phyloP scores from a whole-genome alignment of 768 basidiomycete species.

The Lactarius psammicola region DNA sequence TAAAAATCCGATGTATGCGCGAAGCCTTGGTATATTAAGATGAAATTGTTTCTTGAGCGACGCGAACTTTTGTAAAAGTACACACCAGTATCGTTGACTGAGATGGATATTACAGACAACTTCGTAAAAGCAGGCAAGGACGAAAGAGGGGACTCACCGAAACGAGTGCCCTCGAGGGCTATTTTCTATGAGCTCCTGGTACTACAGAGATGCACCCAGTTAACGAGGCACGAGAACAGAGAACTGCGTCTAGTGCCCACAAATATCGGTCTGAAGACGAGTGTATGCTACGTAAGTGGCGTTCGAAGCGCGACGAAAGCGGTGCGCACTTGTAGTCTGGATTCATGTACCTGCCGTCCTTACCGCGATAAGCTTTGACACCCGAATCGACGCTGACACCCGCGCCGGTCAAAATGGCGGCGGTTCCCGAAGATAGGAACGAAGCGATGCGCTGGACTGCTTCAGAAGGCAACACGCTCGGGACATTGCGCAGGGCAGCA shows the following conservation, averaged over 20 bases:
- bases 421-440: slow-evolving; percentile 71
- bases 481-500: slow-evolving; percentile 41
- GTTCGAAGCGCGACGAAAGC: neutral
- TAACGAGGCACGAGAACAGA: neutral
- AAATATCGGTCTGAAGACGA: slow-evolving; percentile 31
- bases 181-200: slow-evolving; percentile 78
- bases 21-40: slow-evolving; percentile 43
- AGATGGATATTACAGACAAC: neutral
- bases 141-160: slow-evolving; percentile 47
- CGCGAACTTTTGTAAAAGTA: slow-evolving; percentile 12
- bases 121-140: neutral
- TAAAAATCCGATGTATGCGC: slow-evolving; percentile 82
- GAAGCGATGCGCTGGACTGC: slow-evolving; percentile 59
- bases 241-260: slow-evolving; percentile 12
- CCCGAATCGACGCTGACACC: slow-evolving; percentile 96
- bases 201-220: slow-evolving; percentile 40
- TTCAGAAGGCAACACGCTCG: slow-evolving; percentile 44
- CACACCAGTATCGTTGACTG: slow-evolving; percentile 84
- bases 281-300: neutral
- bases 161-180: slow-evolving; percentile 66
- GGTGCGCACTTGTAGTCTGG: slow-evolving; percentile 76
- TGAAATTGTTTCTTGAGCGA: neutral
- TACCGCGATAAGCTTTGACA: slow-evolving; percentile 89
- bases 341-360: slow-evolving; percentile 83
- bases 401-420: slow-evolving; percentile 79